Percentiles rank a stretch among this genome's conserved stretches.
phyloP scores from a whole-genome alignment of 345 rosid genomes.

The Melastoma malabathricum region DNA sequence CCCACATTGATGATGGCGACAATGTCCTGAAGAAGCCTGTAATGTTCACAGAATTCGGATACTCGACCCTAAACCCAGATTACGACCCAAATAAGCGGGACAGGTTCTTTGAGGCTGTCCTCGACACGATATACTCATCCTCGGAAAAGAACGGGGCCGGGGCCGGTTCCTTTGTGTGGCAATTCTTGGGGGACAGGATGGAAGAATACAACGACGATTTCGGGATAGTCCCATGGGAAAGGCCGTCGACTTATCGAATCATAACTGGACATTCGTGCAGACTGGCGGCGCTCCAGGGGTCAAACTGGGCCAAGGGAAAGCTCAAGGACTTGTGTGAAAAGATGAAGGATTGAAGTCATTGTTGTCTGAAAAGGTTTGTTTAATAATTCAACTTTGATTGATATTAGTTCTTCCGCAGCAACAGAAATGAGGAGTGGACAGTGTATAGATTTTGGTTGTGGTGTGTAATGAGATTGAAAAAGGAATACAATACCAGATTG shows the following conservation, averaged over 20 bases:
- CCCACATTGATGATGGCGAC: slow-evolving; percentile 87
- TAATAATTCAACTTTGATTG: no score
- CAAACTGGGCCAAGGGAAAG: slow-evolving; percentile 15
- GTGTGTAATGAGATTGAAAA: no score
- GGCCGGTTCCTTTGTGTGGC: slow-evolving; percentile 82
- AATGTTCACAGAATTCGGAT: slow-evolving; percentile 75
- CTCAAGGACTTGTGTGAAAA: slow-evolving; percentile 34
- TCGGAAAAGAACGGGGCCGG: slow-evolving; percentile 64
- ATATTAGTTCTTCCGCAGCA: no score
- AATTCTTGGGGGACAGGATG: slow-evolving; percentile 67
- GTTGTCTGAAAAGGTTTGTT: no score
- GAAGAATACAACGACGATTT: slow-evolving; percentile 74
- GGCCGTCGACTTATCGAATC: slow-evolving; percentile 37
- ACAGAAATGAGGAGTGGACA: no score
- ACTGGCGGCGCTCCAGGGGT: slow-evolving; percentile 34
- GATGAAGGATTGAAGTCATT: slow-evolving; percentile 12
- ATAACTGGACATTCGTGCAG: slow-evolving; percentile 60
- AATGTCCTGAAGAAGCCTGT: slow-evolving; percentile 65
- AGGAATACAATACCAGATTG: no score
- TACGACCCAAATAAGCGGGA: slow-evolving; percentile 50
- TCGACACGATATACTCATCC: slow-evolving; percentile 48
- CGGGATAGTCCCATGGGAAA: slow-evolving; percentile 74
- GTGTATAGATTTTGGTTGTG: no score
- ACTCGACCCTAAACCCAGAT: slow-evolving; percentile 64
- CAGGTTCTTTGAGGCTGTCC: slow-evolving; percentile 36